Percentiles rank a stretch among this genome's conserved stretches.
These are phyloP conservation scores for Neoarthrinium moseri DNA, from an alignment of 2,329 filamentous ascomycete species.

Conservation along the genomic window DNA sequence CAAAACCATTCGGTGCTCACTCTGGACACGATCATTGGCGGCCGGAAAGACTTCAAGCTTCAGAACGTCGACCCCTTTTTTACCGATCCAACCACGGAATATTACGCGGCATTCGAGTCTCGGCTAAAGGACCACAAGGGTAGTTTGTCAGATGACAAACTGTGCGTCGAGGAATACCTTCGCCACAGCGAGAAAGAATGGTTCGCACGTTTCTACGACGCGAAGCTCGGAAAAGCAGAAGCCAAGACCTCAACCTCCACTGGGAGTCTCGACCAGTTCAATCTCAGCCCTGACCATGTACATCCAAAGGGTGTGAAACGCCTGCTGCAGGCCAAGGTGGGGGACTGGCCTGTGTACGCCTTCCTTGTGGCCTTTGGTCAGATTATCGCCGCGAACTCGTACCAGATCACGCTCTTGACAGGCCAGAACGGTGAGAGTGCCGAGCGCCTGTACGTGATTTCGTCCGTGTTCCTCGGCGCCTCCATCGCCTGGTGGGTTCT, in stretches of 20 bases:
- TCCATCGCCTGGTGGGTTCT: conserved; percentile 63
- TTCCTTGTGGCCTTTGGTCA: conserved; percentile 56
- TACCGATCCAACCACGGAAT: conserved; percentile 62
- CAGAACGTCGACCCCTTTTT: conserved; percentile 69
- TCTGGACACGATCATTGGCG: conserved; percentile 56
- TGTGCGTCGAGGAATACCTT: conserved; percentile 66
- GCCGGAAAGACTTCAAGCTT: conserved; percentile 60
- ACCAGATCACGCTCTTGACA: conserved; percentile 66
- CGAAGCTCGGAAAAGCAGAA: conserved; percentile 46
- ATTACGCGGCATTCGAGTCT: conserved; percentile 57
- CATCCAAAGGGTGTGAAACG: conserved; percentile 49
- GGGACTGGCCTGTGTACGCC: conserved; percentile 65
- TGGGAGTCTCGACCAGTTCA: conserved; percentile 38
- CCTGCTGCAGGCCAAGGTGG: conserved; percentile 50
- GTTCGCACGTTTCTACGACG: conserved; percentile 59
- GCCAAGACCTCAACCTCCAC: not conserved
- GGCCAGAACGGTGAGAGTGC: conserved; percentile 61
- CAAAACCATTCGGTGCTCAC: conserved; percentile 46
- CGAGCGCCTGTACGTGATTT: conserved; percentile 58
- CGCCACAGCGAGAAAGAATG: conserved; percentile 66
- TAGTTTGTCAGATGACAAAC: conserved; percentile 53
- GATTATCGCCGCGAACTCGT: conserved; percentile 64
- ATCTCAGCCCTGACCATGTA: conserved; percentile 53
- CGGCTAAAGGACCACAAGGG: conserved; percentile 53
- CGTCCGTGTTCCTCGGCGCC: conserved; percentile 55